Evolutionary conservation across 1,139 yeast genomes (phyloP), one percentile per base, ranked within the genome.

Genomic region (Saccharomyces hybrid): DNA sequence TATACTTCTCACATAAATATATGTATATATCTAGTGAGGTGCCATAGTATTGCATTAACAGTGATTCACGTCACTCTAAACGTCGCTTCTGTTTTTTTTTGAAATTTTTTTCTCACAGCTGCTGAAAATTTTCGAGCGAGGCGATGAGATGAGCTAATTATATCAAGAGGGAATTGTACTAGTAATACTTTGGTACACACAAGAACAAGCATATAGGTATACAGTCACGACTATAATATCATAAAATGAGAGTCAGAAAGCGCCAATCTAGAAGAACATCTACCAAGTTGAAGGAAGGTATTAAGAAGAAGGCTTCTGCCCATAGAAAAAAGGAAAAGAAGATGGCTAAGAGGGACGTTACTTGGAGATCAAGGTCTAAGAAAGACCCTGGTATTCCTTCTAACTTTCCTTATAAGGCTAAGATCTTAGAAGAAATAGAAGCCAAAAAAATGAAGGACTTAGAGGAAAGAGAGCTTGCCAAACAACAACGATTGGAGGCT

Each of bases 311-410:
- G 75, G 91, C 96, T 3, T 81, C 93, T 48, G 97, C 98, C 26
- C 95, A 91, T 65, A 80, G 85, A 63, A 83, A 96, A 72, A 93
- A 93, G 71, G 87, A 87, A 69, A 81, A 79, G 64, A 93, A 93
- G 73, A 63, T 71, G 23, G 81, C 96, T 34, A 93, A 93, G 79
- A 90, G 82, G 70, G 97, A 91, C 70, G 82, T 82, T 6, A 91
- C 98, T 13, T 93, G 99, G 99, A 89, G 82, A 70, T 87, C 96
- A 38, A 83, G 85, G 68, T 73, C 75, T 56, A 82, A 82, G 66
- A 91, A 88, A 73, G 97, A 90, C 70, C 91, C 91, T 7, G 97
- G 97, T 62, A 93, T 93, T 64, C 99, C 99, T 54, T 77, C 96
- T 51, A 84, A 85, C 63, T 93, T 90, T 79, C 99, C 98, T 38